These are phyloP conservation scores for Periconia sp. DNA, from an alignment of 2,329 filamentous ascomycete genomes.

Conservation along the genomic window DNA sequence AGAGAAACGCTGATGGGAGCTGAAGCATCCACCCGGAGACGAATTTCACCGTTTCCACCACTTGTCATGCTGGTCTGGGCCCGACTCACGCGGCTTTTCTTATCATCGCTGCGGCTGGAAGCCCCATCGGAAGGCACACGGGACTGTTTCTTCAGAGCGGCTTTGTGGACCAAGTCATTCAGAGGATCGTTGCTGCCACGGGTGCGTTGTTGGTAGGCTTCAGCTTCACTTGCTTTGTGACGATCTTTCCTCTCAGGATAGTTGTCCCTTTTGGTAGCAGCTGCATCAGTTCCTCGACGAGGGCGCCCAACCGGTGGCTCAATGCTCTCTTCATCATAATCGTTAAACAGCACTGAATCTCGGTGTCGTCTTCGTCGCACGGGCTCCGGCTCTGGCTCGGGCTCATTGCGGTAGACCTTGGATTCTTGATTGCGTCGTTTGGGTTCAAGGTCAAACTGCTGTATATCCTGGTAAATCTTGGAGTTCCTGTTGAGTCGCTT, in stretches of 20 bases:
- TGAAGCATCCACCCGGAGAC: constrained; percentile 37
- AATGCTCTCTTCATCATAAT: constrained; percentile 9
- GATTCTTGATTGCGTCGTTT: constrained; percentile 12
- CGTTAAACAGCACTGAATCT: constrained; percentile 3
- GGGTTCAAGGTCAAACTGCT: constrained; percentile 17
- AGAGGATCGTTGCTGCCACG: constrained; percentile 30
- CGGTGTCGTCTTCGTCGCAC: background rate
- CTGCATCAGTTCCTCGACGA: constrained; percentile 27
- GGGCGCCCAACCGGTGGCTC: constrained; percentile 16
- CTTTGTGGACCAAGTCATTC: constrained; percentile 31
- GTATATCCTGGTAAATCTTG: constrained; percentile 10
- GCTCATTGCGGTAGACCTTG: constrained; percentile 11
- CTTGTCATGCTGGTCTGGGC: constrained; percentile 31
- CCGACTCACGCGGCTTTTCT: constrained; percentile 26
- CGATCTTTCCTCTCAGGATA: constrained; percentile 20
- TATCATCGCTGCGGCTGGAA: constrained; percentile 32
- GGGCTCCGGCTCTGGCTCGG: background rate
- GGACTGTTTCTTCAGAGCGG: constrained; percentile 28
- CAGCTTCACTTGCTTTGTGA: constrained; percentile 15
- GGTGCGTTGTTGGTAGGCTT: constrained; percentile 32
- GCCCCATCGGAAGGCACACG: constrained; percentile 31
- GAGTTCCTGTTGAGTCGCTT: constrained; percentile 12
- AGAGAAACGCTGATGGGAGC: constrained; percentile 36
- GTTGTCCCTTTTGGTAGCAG: constrained; percentile 20
- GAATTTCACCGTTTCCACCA: constrained; percentile 34